Evolutionary conservation across 352 stramenopile species (phyloP).

Genomic region (Elongisporangium senticosum): DNA sequence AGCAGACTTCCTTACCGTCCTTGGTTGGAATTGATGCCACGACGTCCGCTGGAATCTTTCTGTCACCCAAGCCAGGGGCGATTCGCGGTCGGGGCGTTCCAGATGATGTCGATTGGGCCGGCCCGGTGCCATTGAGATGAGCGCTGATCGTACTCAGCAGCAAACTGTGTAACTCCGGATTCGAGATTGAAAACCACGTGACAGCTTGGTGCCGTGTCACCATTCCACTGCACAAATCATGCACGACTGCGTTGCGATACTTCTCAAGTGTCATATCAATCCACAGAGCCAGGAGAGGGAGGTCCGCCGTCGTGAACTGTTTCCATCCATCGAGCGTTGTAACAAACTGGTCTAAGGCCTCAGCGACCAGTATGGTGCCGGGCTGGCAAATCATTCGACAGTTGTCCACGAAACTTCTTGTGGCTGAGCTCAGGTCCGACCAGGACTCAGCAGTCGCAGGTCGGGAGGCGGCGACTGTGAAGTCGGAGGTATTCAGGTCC

Average conservation of each 20-base stretch:
- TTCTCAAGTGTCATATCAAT: no score
- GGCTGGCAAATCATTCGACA: conserved; percentile 2
- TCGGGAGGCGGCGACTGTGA: no score
- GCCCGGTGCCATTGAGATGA: no score
- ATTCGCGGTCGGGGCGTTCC: not conserved
- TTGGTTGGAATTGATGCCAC: not conserved
- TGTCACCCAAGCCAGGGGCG: no score
- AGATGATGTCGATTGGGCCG: no score
- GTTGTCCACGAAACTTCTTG: conserved; percentile 3
- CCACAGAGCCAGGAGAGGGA: no score
- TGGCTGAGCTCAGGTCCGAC: conserved; percentile 1
- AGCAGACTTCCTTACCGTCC: conserved; percentile 9
- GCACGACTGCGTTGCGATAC: no score
- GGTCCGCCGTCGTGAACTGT: not conserved
- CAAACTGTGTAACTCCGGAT: not conserved
- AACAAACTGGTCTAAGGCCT: conserved; percentile 4
- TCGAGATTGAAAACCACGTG: conserved; percentile 3
- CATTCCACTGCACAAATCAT: no score
- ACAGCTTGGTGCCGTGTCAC: not conserved
- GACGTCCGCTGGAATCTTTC: conserved; percentile 6
- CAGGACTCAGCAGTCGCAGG: not conserved
- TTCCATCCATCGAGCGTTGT: conserved; percentile 4
- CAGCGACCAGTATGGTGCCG: conserved; percentile 5
- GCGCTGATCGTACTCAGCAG: no score
- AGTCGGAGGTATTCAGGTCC: no score